A percentile compares a stretch with the other conserved stretches of the same genome.
Evolutionary conservation across 352 stramenopile species (phyloP).

Genomic region (Globisporangium splendens): DNA sequence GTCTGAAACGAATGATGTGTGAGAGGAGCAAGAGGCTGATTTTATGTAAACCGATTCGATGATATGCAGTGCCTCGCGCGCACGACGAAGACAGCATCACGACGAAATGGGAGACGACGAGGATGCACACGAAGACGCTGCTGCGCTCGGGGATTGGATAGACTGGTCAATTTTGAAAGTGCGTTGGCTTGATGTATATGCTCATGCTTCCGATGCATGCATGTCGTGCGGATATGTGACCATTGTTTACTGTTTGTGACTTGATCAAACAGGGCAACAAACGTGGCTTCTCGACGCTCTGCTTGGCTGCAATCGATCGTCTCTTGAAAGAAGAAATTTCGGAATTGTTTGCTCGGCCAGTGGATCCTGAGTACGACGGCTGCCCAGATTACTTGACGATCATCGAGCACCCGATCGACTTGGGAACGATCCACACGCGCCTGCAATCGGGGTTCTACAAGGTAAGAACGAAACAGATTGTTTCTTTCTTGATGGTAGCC

Average conservation of each 20-base stretch:
- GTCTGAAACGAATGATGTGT: background rate
- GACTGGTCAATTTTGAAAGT: conserved; percentile 66
- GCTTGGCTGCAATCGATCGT: conserved; percentile 51
- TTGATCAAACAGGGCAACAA: conserved; percentile 18
- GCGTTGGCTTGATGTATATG: background rate
- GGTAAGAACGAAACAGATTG: conserved; percentile 26
- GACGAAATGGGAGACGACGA: conserved; percentile 38
- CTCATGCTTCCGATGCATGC: background rate
- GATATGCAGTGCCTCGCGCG: conserved; percentile 53
- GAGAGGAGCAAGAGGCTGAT: background rate
- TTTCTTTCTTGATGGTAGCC: background rate
- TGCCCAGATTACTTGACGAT: conserved; percentile 83
- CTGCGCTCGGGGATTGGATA: conserved; percentile 47
- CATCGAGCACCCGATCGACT: conserved; percentile 82
- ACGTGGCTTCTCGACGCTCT: conserved; percentile 46
- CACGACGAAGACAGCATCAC: conserved; percentile 45
- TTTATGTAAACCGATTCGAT: conserved; percentile 1
- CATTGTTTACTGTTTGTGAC: background rate
- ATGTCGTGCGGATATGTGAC: background rate
- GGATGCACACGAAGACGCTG: conserved; percentile 29
- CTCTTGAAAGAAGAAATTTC: conserved; percentile 74
- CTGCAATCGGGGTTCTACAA: conserved; percentile 57
- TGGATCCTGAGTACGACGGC: conserved; percentile 76
- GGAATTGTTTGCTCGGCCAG: conserved; percentile 79
- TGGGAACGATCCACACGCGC: conserved; percentile 76